phyloP scores from a whole-genome alignment of 2,329 filamentous ascomycete species.

The Penicillium polonicum region DNA sequence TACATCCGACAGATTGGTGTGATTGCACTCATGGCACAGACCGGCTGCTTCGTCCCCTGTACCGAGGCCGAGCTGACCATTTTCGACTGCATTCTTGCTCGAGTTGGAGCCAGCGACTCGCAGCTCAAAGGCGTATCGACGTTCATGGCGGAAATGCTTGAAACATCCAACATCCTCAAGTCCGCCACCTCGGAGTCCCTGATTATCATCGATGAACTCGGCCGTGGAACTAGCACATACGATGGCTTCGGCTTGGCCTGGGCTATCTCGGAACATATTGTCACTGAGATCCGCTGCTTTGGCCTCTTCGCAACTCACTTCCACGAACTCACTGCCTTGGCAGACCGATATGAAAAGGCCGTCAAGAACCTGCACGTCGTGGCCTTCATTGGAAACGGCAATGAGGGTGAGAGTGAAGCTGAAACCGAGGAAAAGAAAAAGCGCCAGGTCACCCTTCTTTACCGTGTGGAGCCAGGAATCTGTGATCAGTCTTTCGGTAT shows the following conservation, averaged over 20 bases:
- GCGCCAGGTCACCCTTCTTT: conserved; percentile 85
- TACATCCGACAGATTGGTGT: conserved; percentile 98
- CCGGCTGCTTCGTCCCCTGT: conserved; percentile 94
- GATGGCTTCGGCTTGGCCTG: conserved; percentile 98
- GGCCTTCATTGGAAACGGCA: conserved; percentile 71
- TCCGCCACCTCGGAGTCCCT: conserved; percentile 91
- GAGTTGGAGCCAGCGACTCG: conserved; percentile 92
- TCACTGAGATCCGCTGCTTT: conserved; percentile 91
- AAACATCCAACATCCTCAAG: conserved; percentile 97
- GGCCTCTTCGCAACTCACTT: conserved; percentile 97
- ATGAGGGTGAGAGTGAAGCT: conserved; percentile 43
- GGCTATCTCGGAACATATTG: conserved; percentile 97
- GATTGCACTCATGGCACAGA: conserved; percentile 94
- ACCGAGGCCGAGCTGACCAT: conserved; percentile 87
- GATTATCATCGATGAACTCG: conserved; percentile 98
- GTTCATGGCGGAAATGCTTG: conserved; percentile 99
- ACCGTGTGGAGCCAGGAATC: conserved; percentile 93
- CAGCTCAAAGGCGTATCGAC: conserved; percentile 97
- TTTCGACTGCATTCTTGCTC: conserved; percentile 94
- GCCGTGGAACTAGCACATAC: conserved; percentile 94
- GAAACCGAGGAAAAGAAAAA: conserved; percentile 56
- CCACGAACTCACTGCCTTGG: conserved; percentile 91
- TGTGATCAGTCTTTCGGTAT: conserved; percentile 98
- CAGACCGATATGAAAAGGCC: conserved; percentile 74
- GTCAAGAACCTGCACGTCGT: conserved; percentile 95